Evolutionary conservation across 2,329 filamentous ascomycete genomes (phyloP).

Genomic region (Fusarium circinatum): DNA sequence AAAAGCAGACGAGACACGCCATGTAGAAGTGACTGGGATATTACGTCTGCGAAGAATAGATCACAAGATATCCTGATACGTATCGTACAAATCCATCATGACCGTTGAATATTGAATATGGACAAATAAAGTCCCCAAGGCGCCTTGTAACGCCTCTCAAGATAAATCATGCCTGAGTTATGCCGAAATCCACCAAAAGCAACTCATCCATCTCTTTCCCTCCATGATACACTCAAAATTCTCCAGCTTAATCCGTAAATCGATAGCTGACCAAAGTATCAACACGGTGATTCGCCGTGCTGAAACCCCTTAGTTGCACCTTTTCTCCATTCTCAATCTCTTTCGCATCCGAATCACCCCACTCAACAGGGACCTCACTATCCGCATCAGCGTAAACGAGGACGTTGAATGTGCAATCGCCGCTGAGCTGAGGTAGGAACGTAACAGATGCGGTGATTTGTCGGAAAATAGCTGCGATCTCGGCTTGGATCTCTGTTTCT

Average conservation of each 20-base stretch:
- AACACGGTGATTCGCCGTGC: constrained; percentile 91
- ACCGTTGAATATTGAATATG: constrained; percentile 10
- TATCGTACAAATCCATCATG: constrained; percentile 38
- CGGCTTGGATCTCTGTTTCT: constrained; percentile 91
- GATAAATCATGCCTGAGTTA: constrained; percentile 8
- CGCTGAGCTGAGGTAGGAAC: constrained; percentile 87
- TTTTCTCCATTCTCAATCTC: constrained; percentile 95
- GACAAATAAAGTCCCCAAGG: constrained; percentile 6
- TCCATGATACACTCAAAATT: background rate
- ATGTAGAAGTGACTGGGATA: background rate
- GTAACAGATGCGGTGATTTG: constrained; percentile 98
- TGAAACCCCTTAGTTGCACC: constrained; percentile 95
- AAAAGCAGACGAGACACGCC: background rate
- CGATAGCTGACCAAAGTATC: constrained; percentile 97
- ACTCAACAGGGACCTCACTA: constrained; percentile 95
- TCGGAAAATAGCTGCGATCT: constrained; percentile 96
- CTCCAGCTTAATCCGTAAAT: constrained; percentile 47
- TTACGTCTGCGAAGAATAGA: constrained; percentile 16
- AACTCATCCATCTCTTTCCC: background rate
- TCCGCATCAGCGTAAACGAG: constrained; percentile 97
- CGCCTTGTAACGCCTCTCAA: constrained; percentile 40
- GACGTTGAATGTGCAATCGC: constrained; percentile 98
- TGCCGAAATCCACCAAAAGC: constrained; percentile 11
- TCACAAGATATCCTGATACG: constrained; percentile 28
- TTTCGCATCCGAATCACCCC: constrained; percentile 98